Base-by-base conservation (phyloP, 345 rosid species). In the Arabis alpina region DNA sequence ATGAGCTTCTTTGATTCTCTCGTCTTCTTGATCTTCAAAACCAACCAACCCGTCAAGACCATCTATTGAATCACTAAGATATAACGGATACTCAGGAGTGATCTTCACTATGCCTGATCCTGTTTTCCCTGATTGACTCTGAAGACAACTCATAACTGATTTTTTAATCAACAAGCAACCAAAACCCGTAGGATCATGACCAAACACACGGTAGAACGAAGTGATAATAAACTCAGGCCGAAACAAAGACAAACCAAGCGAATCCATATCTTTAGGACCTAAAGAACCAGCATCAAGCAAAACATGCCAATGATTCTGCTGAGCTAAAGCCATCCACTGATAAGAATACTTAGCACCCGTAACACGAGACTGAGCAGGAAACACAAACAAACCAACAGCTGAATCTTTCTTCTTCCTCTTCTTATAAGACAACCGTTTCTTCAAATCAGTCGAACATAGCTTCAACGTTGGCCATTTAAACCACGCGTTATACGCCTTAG, bases 211-310 rank as follows among this genome's bases (percentile, higher is more conserved):
- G 64, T 91, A 94, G 68, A 94, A 94, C 4, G 99, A 94, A 4
- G 97, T 93, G 44, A 94, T 72, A 25, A 94, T 94, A 71, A 94
- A 94, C 86, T 94, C 97, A 1, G 99, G 99, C 1, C 99, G 86
- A 55, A 94, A 94, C 77, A 94, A 79, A 3, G 99, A 94, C 71
- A 94, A 77, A 36, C 99, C 99, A 3, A 91, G 97, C 0, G 99
- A 94, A 71, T 94, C 99, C 99, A 94, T 94, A 71, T 94, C 99
- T 65, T 94, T 94, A 1, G 99, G 99, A 77, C 99, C 99, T 70
- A 94, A 79, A 25, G 99, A 86, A 6, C 99, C 99, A 53, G 99
- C 99, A 61, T 94, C 99, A 74, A 94, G 96, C 79, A 94, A 81
- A 67, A 94, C 99, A 66, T 94, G 99, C 99, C 97, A 94, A 69